Base-by-base conservation (phyloP, 2,329 filamentous ascomycete genomes). In the Claviceps humidiphila region DNA sequence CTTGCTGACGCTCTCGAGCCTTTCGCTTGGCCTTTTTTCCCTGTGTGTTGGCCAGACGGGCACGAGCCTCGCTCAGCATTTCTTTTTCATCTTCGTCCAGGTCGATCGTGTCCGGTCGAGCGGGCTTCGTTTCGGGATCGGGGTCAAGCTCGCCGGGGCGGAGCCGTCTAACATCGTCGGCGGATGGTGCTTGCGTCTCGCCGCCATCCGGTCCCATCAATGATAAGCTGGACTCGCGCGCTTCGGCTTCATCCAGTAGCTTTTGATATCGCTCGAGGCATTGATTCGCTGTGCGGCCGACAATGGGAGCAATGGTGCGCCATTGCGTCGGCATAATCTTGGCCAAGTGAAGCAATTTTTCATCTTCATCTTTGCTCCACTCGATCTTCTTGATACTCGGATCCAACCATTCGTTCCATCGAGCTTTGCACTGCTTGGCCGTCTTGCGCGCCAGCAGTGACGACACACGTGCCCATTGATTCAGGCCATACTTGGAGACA, bases 321-420 rank as follows among this genome's bases (percentile, higher is more conserved):
- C 93, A 98, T 79, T 98, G 93, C 30, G 91, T 97, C 53, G 93
- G 93, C 85, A 98, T 95, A 71, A 98, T 77, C 78, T 97, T 98
- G 56, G 93, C 93, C 63, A 98, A 77, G 64, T 97, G 93, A 62
- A 98, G 72, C 55, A 98, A 77, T 73, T 95, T 96, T 75, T 98
- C 93, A 68, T 98, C 93, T 68, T 98, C 93, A 70, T 98, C 93
- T 64, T 93, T 87, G 66, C 89, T 95, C 91, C 93, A 98, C 73
- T 98, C 93, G 61, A 95, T 93, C 76, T 98, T 98, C 64, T 91
- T 87, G 74, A 98, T 97, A 66, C 87, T 88, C 20, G 93, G 93
- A 65, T 98, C 93, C 59, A 98, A 80, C 91, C 93, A 98, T 78
- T 98, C 91, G 66, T 85, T 83, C 93, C 93, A 98, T 73, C 93